Evolutionary conservation across 345 rosid genomes (phyloP), one percentile per base, ranked within the genome.

Genomic region (Acer yangbiense): DNA sequence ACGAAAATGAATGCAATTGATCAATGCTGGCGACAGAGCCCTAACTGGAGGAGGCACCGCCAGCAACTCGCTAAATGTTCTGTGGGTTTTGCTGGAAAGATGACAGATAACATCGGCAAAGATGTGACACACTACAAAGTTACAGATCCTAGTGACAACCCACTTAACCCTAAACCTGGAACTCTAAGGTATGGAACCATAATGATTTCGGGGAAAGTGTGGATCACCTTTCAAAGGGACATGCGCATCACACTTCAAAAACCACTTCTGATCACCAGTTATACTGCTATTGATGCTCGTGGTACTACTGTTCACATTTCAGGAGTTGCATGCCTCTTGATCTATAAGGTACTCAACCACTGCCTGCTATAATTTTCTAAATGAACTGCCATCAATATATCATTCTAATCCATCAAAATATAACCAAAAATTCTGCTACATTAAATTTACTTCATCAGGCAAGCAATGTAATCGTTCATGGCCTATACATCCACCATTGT

Each of bases 241-340:
- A 93, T 90, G 98, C 65, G 72, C 48, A 92, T 92, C 73, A 76
- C 73, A 17, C 92, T 92, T 10, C 83, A 73, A 2, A 90, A 82
- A 64, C 90, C 92, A 1, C 92, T 95, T 27, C 82, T 92, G n/a
- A 77, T 93, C 41, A 83, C 94, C 43, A 91, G 94, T 85, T 88
- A 84, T 85, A 93, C 96, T 0, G 66, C 94, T 78, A 87, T 95
- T 21, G 98, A 93, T 65, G 96, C 89, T 10, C 91, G 94, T 0
- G 93, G 96, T 17, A 87, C 75, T 7, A 83, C 70, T 14, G 88
- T 88, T 63, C 91, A 91, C 54, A 83, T 95, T 32, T 69, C 88
- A 0, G 95, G 90, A 23, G 83, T 75, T 2, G 96, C 85, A 39
- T 93, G 98, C 76, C 85, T 95, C 18, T 10, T 88, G 20, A 82